Evolutionary conservation across 371 early-diverging fungal species (phyloP).

Genomic region (Mucor mucedo): DNA sequence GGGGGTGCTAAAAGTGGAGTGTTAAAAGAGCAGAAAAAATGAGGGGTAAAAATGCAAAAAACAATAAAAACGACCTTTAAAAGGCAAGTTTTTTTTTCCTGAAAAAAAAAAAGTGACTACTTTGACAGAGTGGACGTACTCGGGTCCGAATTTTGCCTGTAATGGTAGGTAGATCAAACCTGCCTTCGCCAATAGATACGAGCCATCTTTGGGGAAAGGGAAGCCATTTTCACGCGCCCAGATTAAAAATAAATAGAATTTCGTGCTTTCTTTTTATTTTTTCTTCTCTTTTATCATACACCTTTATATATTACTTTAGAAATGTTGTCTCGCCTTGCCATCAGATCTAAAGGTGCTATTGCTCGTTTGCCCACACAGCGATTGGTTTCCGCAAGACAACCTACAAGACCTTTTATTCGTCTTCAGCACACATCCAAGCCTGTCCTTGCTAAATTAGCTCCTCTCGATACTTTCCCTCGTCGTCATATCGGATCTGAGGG

Average conservation of each 20-base stretch:
- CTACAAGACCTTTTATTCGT: slow-evolving; percentile 29
- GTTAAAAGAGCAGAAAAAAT: slow-evolving; percentile 4
- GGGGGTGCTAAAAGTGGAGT: not conserved
- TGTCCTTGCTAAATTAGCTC: slow-evolving; percentile 50
- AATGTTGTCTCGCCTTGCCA: slow-evolving; percentile 44
- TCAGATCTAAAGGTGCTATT: slow-evolving; percentile 31
- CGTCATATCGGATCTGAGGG: slow-evolving; percentile 91
- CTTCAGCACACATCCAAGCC: slow-evolving; percentile 46
- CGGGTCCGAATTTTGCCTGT: slow-evolving; percentile 41
- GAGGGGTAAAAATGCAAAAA: slow-evolving; percentile 11
- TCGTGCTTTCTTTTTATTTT: not conserved
- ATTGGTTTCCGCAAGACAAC: slow-evolving; percentile 20
- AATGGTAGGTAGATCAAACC: slow-evolving; percentile 46
- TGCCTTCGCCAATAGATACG: slow-evolving; percentile 30
- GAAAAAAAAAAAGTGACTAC: slow-evolving; percentile 38
- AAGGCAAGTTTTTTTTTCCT: slow-evolving; percentile 30
- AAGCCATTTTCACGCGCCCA: slow-evolving; percentile 13
- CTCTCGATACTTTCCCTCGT: slow-evolving; percentile 76
- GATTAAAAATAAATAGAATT: slow-evolving; percentile 18
- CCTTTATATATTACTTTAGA: slow-evolving; percentile 2
- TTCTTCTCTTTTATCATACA: slow-evolving; percentile 1
- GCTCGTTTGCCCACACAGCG: slow-evolving; percentile 20
- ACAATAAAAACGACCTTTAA: slow-evolving; percentile 12
- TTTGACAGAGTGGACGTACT: slow-evolving; percentile 49
- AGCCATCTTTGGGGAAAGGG: slow-evolving; percentile 13